phyloP scores from a whole-genome alignment of 768 basidiomycete species.

The Imleria badia region DNA sequence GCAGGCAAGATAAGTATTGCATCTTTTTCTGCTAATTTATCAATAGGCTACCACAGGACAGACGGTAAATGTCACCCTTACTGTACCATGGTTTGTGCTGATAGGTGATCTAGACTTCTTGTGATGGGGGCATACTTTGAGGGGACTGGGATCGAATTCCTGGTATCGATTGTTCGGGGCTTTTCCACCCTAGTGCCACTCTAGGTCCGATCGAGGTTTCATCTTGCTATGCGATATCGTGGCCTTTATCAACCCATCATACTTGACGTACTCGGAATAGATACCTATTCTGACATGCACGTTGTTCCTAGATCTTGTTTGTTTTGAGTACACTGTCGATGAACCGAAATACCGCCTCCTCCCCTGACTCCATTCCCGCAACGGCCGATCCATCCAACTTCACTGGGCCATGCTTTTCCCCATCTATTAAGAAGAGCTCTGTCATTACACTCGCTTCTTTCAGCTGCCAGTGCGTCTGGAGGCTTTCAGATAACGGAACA shows the following conservation, averaged over 20 bases:
- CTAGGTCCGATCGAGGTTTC: too few species aligned
- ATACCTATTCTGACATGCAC: too few species aligned
- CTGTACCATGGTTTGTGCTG: neutral
- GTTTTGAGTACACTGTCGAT: neutral
- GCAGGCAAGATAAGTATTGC: neutral
- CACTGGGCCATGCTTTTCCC: neutral
- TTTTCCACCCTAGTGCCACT: too few species aligned
- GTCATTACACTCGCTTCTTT: neutral
- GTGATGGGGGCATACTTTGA: neutral
- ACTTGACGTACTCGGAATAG: too few species aligned
- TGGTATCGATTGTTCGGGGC: too few species aligned
- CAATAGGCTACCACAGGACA: neutral
- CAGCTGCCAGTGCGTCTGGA: neutral
- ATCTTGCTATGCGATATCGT: too few species aligned
- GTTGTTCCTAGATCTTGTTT: neutral
- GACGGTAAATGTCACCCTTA: neutral
- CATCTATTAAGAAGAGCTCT: neutral
- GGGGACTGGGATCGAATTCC: neutral
- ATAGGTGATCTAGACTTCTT: neutral
- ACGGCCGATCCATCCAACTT: neutral
- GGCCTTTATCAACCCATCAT: too few species aligned
- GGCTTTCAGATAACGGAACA: slow-evolving; percentile 2
- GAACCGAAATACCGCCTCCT: neutral
- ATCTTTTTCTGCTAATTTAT: neutral
- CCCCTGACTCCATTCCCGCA: neutral